A percentile compares a stretch with the other conserved stretches of the same genome.
phyloP scores from a whole-genome alignment of 1,139 yeast species.

The Diutina pseudorugosa region DNA sequence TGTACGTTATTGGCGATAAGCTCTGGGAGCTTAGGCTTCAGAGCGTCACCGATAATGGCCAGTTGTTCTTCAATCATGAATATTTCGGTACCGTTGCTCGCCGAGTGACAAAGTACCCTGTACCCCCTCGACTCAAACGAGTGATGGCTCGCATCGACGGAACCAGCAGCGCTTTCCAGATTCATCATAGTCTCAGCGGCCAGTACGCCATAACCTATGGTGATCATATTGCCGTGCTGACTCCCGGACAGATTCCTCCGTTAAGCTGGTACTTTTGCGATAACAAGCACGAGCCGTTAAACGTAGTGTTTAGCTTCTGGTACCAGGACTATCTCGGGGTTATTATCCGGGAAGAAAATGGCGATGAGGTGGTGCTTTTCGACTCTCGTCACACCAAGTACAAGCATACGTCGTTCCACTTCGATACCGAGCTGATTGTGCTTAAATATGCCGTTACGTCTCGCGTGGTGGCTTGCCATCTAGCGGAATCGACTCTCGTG shows the following conservation, averaged over 20 bases:
- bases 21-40: neutral
- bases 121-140: neutral
- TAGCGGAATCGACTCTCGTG: neutral
- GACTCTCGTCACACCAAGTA: slow-evolving; percentile 3
- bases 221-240: neutral
- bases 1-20: neutral
- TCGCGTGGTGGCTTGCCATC: neutral
- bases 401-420: neutral
- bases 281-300: neutral
- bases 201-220: slow-evolving; percentile 2
- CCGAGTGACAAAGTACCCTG: neutral
- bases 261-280: neutral
- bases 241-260: neutral
- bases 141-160: neutral
- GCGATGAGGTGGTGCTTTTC: neutral
- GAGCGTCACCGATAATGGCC: neutral
- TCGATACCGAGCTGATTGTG: neutral
- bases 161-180: neutral
- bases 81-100: neutral
- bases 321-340: neutral
- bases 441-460: neutral
- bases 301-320: neutral
- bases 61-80: neutral
- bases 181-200: neutral
- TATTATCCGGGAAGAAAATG: neutral